Evolutionary conservation across 768 basidiomycete genomes (phyloP).

Genomic region (Pleurotus pulmonarius): DNA sequence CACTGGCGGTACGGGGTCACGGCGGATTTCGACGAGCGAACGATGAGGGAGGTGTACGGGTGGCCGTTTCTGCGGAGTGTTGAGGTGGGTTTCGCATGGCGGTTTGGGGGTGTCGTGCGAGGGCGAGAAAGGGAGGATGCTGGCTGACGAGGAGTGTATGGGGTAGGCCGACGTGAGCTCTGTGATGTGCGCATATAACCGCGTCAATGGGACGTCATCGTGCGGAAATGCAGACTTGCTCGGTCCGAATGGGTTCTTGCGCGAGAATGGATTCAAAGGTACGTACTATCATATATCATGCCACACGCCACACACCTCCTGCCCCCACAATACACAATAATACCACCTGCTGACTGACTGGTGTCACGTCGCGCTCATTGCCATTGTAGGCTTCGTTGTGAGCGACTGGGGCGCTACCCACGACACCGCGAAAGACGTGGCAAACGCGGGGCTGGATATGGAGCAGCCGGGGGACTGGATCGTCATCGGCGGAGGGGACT

Average conservation of each 20-base stretch:
- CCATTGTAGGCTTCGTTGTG: slow-evolving; percentile 37
- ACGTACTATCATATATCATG: not conserved
- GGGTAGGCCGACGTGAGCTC: slow-evolving; percentile 43
- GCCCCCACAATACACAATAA: not conserved
- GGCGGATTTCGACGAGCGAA: slow-evolving; percentile 54
- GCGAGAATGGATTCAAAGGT: slow-evolving; percentile 41
- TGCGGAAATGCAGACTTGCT: slow-evolving; percentile 57
- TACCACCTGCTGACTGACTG: too few species aligned
- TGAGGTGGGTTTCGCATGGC: slow-evolving; percentile 26
- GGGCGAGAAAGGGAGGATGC: too few species aligned
- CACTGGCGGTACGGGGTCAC: slow-evolving; percentile 45
- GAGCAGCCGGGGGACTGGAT: slow-evolving; percentile 50
- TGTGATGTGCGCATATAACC: slow-evolving; percentile 53
- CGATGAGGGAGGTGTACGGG: slow-evolving; percentile 49
- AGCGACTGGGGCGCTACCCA: slow-evolving; percentile 53
- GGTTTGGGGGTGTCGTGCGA: too few species aligned
- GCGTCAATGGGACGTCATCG: slow-evolving; percentile 57
- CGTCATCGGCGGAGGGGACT: slow-evolving; percentile 40
- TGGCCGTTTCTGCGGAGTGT: slow-evolving; percentile 49
- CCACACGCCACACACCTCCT: not conserved
- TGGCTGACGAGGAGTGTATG: too few species aligned
- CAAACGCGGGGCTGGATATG: slow-evolving; percentile 47
- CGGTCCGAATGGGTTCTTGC: slow-evolving; percentile 34
- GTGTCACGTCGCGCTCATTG: not conserved
- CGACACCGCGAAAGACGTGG: slow-evolving; percentile 41